A percentile compares a stretch with the other conserved stretches of the same genome.
phyloP scores from a whole-genome alignment of 2,329 filamentous ascomycete genomes.

The Penicillium sp. region DNA sequence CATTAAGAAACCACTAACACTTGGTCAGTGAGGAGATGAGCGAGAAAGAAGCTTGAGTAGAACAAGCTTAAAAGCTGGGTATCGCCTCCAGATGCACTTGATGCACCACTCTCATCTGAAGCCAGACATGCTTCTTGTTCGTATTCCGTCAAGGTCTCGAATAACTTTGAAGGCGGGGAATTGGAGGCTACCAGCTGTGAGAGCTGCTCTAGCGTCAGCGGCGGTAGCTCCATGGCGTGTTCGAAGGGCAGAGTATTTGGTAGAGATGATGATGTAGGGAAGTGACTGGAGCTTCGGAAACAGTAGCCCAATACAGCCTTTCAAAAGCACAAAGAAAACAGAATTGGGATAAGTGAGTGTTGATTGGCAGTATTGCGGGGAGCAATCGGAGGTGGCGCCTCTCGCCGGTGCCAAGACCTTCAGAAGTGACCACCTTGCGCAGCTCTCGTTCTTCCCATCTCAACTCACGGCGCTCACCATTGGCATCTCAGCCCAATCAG shows the following conservation, averaged over 20 bases:
- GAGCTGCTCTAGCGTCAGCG: conserved; percentile 35
- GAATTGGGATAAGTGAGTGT: not conserved
- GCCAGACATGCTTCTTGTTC: conserved; percentile 38
- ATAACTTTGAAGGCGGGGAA: conserved; percentile 36
- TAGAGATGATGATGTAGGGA: too few species aligned
- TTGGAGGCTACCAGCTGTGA: conserved; percentile 30
- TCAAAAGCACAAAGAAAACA: not conserved
- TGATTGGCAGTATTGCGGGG: conserved; percentile 30
- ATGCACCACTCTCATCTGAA: conserved; percentile 19
- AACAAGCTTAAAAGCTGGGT: conserved; percentile 37
- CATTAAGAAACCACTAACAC: conserved; percentile 30
- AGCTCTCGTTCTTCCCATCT: conserved; percentile 31
- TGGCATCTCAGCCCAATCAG: conserved; percentile 23
- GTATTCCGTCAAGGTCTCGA: conserved; percentile 36
- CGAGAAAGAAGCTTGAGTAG: conserved; percentile 43
- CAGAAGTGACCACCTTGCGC: conserved; percentile 47
- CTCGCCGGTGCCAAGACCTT: conserved; percentile 40
- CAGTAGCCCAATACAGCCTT: too few species aligned
- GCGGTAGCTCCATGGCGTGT: conserved; percentile 31
- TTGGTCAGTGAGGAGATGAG: conserved; percentile 42
- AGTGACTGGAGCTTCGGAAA: too few species aligned
- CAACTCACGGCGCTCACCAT: conserved; percentile 23
- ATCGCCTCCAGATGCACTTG: conserved; percentile 20
- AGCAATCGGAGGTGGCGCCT: conserved; percentile 32
- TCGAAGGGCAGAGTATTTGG: not conserved